These are phyloP conservation scores for Cercospora sp. DNA, from an alignment of 2,329 filamentous ascomycete genomes.

Conservation along the genomic window DNA sequence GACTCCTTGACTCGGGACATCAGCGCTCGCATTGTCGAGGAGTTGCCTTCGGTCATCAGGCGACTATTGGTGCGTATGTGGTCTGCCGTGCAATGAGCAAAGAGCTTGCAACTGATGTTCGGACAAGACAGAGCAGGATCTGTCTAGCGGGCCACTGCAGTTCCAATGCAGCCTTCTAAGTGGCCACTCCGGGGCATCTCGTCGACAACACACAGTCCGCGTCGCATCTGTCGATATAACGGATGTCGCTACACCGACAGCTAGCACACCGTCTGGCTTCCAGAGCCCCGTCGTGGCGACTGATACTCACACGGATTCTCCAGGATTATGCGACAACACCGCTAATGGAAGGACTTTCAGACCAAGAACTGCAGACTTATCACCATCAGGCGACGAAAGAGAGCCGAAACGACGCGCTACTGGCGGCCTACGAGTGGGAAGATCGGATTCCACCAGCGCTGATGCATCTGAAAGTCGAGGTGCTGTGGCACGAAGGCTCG, in stretches of 20 bases:
- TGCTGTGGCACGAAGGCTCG: slow-evolving; percentile 24
- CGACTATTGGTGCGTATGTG: slow-evolving; percentile 15
- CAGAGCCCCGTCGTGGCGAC: slow-evolving; percentile 11
- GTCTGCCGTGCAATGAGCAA: neutral
- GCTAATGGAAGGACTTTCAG: slow-evolving; percentile 14
- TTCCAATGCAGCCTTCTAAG: slow-evolving; percentile 26
- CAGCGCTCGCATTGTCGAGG: slow-evolving; percentile 22
- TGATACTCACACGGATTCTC: neutral
- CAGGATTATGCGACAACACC: neutral
- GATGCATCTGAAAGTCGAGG: neutral
- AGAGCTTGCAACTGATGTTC: neutral
- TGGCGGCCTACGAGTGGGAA: slow-evolving; percentile 36
- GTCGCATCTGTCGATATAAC: slow-evolving; percentile 26
- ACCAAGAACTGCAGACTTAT: slow-evolving; percentile 4
- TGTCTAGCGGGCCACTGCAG: slow-evolving; percentile 22
- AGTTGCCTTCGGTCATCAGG: slow-evolving; percentile 22
- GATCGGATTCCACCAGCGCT: slow-evolving; percentile 18
- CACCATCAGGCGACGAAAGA: slow-evolving; percentile 21
- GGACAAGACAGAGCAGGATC: slow-evolving; percentile 10
- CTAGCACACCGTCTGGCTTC: slow-evolving; percentile 5
- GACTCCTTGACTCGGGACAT: slow-evolving; percentile 25
- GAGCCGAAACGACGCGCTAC: slow-evolving; percentile 47
- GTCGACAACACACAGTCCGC: slow-evolving; percentile 17
- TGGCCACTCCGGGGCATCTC: slow-evolving; percentile 9
- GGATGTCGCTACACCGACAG: slow-evolving; percentile 13